Conservation (phyloP, 1,284 basidiomycete species). For the Porodaedalea pini region DNA sequence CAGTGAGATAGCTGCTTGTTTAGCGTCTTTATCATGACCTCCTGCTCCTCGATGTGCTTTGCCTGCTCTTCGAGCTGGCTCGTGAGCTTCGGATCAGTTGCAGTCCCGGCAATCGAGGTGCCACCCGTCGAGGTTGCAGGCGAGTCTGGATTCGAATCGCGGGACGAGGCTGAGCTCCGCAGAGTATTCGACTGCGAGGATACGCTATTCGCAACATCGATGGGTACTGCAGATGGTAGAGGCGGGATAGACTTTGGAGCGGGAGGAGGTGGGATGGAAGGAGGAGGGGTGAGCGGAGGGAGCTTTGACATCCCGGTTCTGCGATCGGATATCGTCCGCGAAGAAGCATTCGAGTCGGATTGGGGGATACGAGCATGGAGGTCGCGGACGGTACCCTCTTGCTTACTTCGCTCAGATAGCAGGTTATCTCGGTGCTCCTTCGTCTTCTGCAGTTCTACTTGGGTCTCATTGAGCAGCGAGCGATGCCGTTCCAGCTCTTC, state of each 20-base stretch:
- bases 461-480: constrained; percentile 67
- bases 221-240: constrained; percentile 22
- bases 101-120: constrained; percentile 34
- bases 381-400: constrained; percentile 66
- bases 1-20: constrained; percentile 90
- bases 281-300: constrained; percentile 86
- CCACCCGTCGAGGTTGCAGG: constrained; percentile 61
- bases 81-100: constrained; percentile 51
- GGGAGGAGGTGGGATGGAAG: constrained; percentile 83
- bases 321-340: constrained; percentile 45
- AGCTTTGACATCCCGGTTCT: constrained; percentile 64
- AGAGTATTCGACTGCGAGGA: constrained; percentile 31
- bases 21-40: constrained; percentile 86
- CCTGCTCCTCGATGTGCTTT: constrained; percentile 78
- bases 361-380: constrained; percentile 50
- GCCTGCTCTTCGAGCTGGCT: constrained; percentile 68
- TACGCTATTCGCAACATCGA: constrained; percentile 25
- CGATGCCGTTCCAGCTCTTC: constrained; percentile 75
- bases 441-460: constrained; percentile 68
- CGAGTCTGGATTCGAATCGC: constrained; percentile 61
- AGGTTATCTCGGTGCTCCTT: constrained; percentile 79
- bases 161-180: constrained; percentile 44
- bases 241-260: constrained; percentile 51
- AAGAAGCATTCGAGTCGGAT: constrained; percentile 35
- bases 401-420: constrained; percentile 65